Evolutionary conservation across 2,329 filamentous ascomycete genomes (phyloP), one percentile per base, ranked within the genome.

Genomic region (Corynespora cassiicola): DNA sequence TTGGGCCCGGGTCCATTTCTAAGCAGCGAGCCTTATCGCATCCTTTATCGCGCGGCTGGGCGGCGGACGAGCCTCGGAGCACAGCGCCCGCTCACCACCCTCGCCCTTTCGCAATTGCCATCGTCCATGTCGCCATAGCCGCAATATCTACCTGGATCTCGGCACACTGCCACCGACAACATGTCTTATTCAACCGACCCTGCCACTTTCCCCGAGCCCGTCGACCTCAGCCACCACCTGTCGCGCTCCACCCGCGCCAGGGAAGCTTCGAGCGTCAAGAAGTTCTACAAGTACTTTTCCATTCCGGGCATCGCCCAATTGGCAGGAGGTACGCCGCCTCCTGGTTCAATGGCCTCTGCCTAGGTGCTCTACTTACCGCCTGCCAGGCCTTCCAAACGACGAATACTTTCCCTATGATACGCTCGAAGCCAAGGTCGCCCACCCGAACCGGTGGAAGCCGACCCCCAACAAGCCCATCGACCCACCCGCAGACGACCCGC

Each of bases 321-420:
- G 23, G 81, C 81, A 8, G 81, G 81, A 57, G 81, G 81, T 79
- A 63, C 31, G 54, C 17, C 15, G 38, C 31, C 15, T 27, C 6
- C 19, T 15, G 20, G 20, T 17, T 26, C 19, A 16, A 4, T 12
- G 21, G 9, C 17, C 29, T 11, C 20, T 29, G 7, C 17, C 25
- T 14, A 18, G 17, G 12, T 11, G n/a, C 16, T 18, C 34, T 41
- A 40, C 58, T 61, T 29, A 59, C 42, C 12, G 11, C 9, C 9
- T 31, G 14, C 19, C 48, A 91, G 88, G 89, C 44, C 80, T 95
- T 15, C 91, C 91, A 11, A 86, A 94, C 67, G 76, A 85, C 24
- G 79, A 80, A 41, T 89, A 89, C 71, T 96, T 96, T 61, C 91
- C 91, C 7, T 96, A 87, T 69, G 90, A 96, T 58, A 94, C 90